Percentiles rank a stretch among this genome's conserved stretches.
These are phyloP conservation scores for Beauveria varroae DNA, from an alignment of 2,329 filamentous ascomycete genomes.

Conservation along the genomic window DNA sequence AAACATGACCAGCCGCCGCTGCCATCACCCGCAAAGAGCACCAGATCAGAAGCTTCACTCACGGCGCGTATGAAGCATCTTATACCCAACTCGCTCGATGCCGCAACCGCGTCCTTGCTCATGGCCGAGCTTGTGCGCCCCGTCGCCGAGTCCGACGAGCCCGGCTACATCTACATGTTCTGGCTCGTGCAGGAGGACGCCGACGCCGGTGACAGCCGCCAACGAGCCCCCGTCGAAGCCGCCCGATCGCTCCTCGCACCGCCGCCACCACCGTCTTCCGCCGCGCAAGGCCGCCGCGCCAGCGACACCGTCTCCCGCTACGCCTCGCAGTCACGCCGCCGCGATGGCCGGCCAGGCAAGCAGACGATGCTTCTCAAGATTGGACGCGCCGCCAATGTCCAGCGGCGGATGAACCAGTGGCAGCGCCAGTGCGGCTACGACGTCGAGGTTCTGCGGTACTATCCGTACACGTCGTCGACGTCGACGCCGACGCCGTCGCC, in stretches of 20 bases:
- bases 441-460: conserved; percentile 81
- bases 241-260: conserved; percentile 52
- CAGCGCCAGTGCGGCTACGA: conserved; percentile 85
- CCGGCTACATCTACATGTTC: conserved; percentile 98
- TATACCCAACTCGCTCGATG: conserved; percentile 61
- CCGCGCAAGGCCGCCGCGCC: conserved; percentile 39
- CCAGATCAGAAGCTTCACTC: conserved; percentile 25
- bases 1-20: conserved; percentile 13
- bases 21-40: conserved; percentile 24
- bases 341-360: conserved; percentile 6
- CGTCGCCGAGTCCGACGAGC: conserved; percentile 58
- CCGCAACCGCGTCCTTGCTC: conserved; percentile 61
- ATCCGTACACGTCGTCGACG: conserved; percentile 55
- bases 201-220: conserved; percentile 21
- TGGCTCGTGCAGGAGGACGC: conserved; percentile 67
- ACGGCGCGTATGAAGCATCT: conserved; percentile 34
- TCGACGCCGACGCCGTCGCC: conserved; percentile 1
- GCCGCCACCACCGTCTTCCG: conserved; percentile 28
- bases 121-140: conserved; percentile 71
- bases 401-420: conserved; percentile 88
- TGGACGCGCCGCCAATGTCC: conserved; percentile 70
- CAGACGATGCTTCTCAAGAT: conserved; percentile 60
- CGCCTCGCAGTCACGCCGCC: conserved; percentile 22
- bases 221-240: conserved; percentile 47
- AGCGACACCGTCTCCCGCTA: conserved; percentile 50